Evolutionary conservation across 2,329 filamentous ascomycete species (phyloP).

Genomic region (Westerdykella sp.): DNA sequence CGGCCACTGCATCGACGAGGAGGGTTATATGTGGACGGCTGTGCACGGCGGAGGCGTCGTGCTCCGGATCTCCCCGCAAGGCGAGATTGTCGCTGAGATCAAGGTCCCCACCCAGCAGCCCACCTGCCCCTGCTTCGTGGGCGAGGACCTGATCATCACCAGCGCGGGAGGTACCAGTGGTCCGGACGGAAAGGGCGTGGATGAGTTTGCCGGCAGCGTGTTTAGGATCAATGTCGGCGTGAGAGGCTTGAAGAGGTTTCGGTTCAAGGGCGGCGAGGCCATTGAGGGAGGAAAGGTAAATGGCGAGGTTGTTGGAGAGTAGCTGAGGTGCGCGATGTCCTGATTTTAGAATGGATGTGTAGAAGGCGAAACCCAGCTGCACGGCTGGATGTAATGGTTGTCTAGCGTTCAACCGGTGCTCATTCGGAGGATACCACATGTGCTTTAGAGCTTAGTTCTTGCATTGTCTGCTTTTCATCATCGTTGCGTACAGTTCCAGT

Average conservation of each 20-base stretch:
- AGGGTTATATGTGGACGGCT: slow-evolving; percentile 85
- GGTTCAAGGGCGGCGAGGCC: slow-evolving; percentile 27
- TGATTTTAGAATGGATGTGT: no score
- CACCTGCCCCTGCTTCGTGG: slow-evolving; percentile 76
- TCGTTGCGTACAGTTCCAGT: no score
- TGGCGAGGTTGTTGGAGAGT: slow-evolving; percentile 23
- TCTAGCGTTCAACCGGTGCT: no score
- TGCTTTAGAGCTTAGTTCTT: no score
- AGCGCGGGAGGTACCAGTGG: slow-evolving; percentile 49
- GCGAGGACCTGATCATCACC: slow-evolving; percentile 70
- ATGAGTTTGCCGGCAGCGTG: slow-evolving; percentile 61
- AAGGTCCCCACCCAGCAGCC: slow-evolving; percentile 70
- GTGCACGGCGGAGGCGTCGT: slow-evolving; percentile 75
- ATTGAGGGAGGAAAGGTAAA: slow-evolving; percentile 27
- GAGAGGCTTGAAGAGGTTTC: slow-evolving; percentile 46
- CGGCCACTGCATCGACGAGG: slow-evolving; percentile 74
- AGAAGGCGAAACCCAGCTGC: no score
- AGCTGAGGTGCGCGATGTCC: not conserved
- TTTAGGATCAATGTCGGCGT: slow-evolving; percentile 75
- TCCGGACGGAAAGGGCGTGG: slow-evolving; percentile 56
- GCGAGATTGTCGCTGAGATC: slow-evolving; percentile 68
- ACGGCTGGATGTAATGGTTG: no score
- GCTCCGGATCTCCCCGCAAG: slow-evolving; percentile 64
- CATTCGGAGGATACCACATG: no score
- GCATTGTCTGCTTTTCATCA: no score